Base-by-base conservation (phyloP, 1,139 yeast species). In the Suhomyces panamericanus region DNA sequence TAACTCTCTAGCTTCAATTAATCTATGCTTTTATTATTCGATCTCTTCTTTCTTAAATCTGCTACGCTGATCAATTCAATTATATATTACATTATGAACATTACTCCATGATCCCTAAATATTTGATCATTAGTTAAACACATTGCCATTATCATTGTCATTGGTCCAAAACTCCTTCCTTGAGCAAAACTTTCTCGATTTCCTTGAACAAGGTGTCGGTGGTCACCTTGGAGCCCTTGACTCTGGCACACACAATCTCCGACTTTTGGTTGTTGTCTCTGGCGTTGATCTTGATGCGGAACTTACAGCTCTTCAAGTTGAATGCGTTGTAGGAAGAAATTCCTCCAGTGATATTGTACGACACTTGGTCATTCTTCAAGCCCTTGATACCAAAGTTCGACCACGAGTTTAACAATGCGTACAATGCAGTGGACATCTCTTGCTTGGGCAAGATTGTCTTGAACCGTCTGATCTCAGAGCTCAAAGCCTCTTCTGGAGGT, bases 351-450 rank as follows among this genome's bases (percentile, higher is more conserved):
- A 85, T 73, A 32, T 69, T 69, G 53, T 67, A 65, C 8, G 70
- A 66, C 13, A 69, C 63, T 33, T 71, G 69, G 54, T 76, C 78
- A 43, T 78, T 67, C 39, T 67, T 69, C 50, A 85, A 72, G 48
- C 80, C 76, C 54, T 77, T 80, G 58, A 85, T 66, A 8, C 93
- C 91, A 57, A 85, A 85, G 51, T 78, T 80, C 13, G 81, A 76
- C 93, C 93, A 85, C 11, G 85, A 81, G 42, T 66, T 70, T 54
- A 85, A 68, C 48, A 85, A 73, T 32, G 87, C 81, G 61, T 71
- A 77, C 54, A 85, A 67, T 4, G 89, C 89, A 33, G 81, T 78
- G 42, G 78, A 75, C 75, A 85, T 77, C 59, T 85, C 88, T 39
- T 70, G 77, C 57, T 68, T 69, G 15, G 78, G 74, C 47, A 79